Evolutionary conservation across 176 grass and related monocot genomes (phyloP), one percentile per base, ranked within the genome.

Genomic region (Secale cereale): DNA sequence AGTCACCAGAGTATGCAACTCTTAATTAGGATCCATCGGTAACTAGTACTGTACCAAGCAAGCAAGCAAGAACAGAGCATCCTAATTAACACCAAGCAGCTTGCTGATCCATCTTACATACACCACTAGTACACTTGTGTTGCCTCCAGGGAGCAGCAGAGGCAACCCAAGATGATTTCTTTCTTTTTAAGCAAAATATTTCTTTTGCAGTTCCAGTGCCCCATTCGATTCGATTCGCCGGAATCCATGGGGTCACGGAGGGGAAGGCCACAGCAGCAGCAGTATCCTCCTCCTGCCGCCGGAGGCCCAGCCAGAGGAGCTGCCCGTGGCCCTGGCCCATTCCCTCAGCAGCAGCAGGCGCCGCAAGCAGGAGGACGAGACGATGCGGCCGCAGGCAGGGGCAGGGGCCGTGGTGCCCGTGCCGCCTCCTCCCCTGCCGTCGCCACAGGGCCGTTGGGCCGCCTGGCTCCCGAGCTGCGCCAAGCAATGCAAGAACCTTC

Each of bases 391-490:
- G 41, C 61, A 60, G 60, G 81, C 5, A 9, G 56, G 12, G 87
- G 57, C 7, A 85, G 71, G 0, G 43, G 78, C 30, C 81, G 68
- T 36, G 65, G 0, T 41, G 40, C 41, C 11, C 41, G 41, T 43
- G 41, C 3, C 41, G 11, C 3, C 4, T 48, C 27, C 57, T 76
- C 76, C 33, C 16, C 22, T 65, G 1, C 22, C 12, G 37, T 8
- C 31, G 69, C 59, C 59, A 30, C 70, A 19, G 33, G 19, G 29
- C 67, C 89, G 20, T 54, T 62, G 68, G 78, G 20, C 82, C 77
- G 69, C 75, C 36, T 74, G 31, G 70, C 90, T 94, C 92, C 95
- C 95, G 95, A 97, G 76, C 95, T 97, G 95, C 92, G 88, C 95
- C 95, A 97, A 97, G 95, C 95, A 86, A 95, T 89, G 76, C 79